Evolutionary conservation across 2,329 filamentous ascomycete genomes (phyloP), one percentile per base, ranked within the genome.

Genomic region (Scedosporium apiospermum): DNA sequence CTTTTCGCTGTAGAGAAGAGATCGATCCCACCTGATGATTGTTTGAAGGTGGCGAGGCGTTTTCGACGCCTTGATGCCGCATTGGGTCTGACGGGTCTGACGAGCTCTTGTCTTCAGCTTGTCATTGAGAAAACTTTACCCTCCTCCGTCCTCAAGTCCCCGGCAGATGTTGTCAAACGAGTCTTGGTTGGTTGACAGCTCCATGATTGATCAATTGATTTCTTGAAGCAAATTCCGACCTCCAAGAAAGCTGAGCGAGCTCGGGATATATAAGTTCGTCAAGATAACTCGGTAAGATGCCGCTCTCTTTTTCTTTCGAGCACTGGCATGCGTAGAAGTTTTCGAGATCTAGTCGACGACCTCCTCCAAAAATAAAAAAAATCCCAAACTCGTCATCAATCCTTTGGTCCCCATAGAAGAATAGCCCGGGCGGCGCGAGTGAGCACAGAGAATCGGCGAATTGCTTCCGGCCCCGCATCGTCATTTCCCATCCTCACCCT

Each of bases 91-190:
- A 34, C 21, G 49, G 62, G 57, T 58, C 23, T 27, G 27, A 34
- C 21, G n/a, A 51, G 49, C 53, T 58, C 26, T 42, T 62, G 53
- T 18, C 49, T 60, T 63, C 55, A 59, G 46, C 61, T 23, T 16
- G 41, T 27, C 18, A 23, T 16, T 49, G 44, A 18, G 44, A 49
- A 49, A 21, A 49, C 44, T 14, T 12, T 38, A 18, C 44, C n/a
- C 44, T 49, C 18, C 3, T 49, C 30, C 16, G 30, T 26, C 27
- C 30, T 58, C 38, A 27, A 38, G n/a, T 38, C 34, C 44, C 14
- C 44, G 44, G 44, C 44, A 6, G 44, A 49, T 21, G 44, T 49
- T 12, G 44, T 18, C 44, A 49, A 38, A 38, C 34, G 10, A 38
- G 34, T 6, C 34, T 38, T 38, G 34, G 34, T 38, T 38, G 34